These are phyloP conservation scores for Tulasnella sp. DNA, from an alignment of 768 basidiomycete genomes.

Conservation along the genomic window DNA sequence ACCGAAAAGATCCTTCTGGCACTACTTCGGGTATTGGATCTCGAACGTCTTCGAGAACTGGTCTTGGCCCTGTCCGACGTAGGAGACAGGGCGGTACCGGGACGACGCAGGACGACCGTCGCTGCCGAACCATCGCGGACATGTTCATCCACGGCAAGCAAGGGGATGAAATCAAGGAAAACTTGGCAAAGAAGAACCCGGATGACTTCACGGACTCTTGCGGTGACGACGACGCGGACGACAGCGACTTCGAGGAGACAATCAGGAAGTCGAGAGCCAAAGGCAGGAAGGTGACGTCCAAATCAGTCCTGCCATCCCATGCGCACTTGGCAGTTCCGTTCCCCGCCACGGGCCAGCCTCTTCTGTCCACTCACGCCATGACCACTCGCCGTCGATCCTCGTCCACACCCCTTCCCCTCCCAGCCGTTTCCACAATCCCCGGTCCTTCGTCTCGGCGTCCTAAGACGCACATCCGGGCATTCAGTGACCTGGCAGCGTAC, in stretches of 20 bases:
- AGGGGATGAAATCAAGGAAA: neutral
- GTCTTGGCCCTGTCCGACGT: neutral
- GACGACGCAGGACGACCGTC: neutral
- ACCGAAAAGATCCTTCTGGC: neutral
- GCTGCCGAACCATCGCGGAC: neutral
- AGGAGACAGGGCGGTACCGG: neutral
- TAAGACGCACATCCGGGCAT: neutral
- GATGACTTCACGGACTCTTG: neutral
- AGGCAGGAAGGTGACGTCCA: neutral
- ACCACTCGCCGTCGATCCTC: neutral
- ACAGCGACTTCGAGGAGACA: constrained; percentile 11
- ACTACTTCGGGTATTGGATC: neutral
- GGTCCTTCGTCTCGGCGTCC: neutral
- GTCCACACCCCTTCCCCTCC: neutral
- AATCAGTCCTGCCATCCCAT: neutral
- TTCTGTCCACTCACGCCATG: neutral
- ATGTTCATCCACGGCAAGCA: neutral
- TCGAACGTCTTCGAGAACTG: neutral
- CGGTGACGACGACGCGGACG: neutral
- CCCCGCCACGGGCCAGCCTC: no score
- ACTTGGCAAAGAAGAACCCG: neutral
- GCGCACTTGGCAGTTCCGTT: neutral
- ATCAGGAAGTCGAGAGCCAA: neutral
- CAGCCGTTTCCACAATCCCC: neutral
- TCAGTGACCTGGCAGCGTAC: neutral